phyloP scores from a whole-genome alignment of 169 alveolate species.

The Cystoisospora suis region DNA sequence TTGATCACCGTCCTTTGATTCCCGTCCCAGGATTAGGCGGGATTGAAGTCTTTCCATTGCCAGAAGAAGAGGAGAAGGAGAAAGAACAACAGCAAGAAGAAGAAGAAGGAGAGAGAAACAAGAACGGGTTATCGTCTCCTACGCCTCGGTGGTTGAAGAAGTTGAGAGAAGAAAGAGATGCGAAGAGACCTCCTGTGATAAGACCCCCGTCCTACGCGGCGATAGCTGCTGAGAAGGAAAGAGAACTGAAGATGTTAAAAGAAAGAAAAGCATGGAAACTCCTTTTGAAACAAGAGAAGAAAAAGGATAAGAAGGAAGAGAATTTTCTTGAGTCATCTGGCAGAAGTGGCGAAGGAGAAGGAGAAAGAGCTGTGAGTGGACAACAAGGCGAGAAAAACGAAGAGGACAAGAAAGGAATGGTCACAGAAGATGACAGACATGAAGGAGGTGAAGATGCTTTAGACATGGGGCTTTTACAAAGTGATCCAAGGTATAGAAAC shows the following conservation, averaged over 20 bases:
- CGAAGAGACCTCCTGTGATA: not conserved
- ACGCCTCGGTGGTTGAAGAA: not conserved
- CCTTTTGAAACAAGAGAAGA: not conserved
- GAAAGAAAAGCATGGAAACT: not conserved
- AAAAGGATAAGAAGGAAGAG: too few species aligned
- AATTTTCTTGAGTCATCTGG: too few species aligned
- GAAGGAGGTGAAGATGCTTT: too few species aligned
- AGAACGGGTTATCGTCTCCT: too few species aligned
- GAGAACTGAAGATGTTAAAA: not conserved
- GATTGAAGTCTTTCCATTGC: not conserved
- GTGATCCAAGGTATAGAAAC: too few species aligned
- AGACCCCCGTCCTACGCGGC: constrained; percentile 25
- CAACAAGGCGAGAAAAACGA: not conserved
- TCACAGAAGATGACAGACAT: too few species aligned
- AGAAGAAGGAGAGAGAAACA: not conserved
- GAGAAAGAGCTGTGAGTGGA: not conserved
- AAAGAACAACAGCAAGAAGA: not conserved
- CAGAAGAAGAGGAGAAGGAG: not conserved
- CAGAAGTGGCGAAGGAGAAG: not conserved
- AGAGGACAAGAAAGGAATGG: too few species aligned
- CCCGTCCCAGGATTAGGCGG: not conserved
- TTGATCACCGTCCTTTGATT: not conserved
- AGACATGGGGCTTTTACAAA: too few species aligned
- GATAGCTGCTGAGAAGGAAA: not conserved
- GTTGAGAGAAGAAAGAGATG: not conserved